A percentile compares a stretch with the other conserved stretches of the same genome.
phyloP scores from a whole-genome alignment of 2,329 filamentous ascomycete species.

The Aquanectria penicillioides region DNA sequence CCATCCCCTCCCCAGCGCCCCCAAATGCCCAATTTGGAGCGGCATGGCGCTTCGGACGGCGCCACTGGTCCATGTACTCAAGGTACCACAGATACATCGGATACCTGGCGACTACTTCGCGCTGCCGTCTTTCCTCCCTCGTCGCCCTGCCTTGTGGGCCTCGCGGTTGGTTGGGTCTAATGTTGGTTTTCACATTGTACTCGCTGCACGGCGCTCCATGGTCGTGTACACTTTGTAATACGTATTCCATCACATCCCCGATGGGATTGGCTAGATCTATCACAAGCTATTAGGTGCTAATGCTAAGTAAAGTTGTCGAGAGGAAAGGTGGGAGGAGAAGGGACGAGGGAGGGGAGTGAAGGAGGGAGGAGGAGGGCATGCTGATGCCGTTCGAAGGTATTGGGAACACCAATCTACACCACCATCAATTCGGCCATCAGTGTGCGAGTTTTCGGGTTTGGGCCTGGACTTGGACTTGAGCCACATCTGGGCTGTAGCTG shows the following conservation, averaged over 20 bases:
- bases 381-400: too few species aligned
- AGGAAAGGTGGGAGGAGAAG: too few species aligned
- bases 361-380: too few species aligned
- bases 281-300: too few species aligned
- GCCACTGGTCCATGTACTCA: constrained; percentile 33
- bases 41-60: constrained; percentile 42
- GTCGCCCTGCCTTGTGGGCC: not conserved
- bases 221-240: constrained; percentile 9
- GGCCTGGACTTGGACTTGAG: constrained; percentile 10
- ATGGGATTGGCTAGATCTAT: constrained; percentile 15
- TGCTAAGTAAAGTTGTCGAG: too few species aligned
- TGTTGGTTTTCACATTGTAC: constrained; percentile 4
- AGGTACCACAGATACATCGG: constrained; percentile 27
- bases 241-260: constrained; percentile 10
- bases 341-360: too few species aligned
- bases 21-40: constrained; percentile 28
- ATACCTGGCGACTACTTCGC: constrained; percentile 19
- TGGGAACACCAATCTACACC: too few species aligned
- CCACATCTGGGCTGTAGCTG: not conserved
- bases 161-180: not conserved
- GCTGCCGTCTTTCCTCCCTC: constrained; percentile 2
- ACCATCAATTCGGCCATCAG: too few species aligned
- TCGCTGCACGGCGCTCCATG: constrained; percentile 1
- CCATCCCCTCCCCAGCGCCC: too few species aligned
- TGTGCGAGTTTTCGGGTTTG: constrained; percentile 8